Evolutionary conservation across 83 land plant species (phyloP), one percentile per base, ranked within the genome.

Genomic region (Picea mariana): DNA sequence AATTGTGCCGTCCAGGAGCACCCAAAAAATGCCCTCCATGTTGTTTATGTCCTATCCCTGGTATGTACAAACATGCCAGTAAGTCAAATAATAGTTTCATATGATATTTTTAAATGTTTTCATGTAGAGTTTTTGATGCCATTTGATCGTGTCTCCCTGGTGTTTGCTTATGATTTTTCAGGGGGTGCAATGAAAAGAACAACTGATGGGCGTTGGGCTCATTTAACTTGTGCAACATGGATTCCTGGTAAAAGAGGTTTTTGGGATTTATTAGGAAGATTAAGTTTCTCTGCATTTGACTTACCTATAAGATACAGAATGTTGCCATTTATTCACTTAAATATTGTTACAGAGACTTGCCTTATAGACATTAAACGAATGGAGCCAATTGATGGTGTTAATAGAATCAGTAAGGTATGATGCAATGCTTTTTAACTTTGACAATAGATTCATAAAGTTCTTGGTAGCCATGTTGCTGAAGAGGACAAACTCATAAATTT

Each of bases 181-280:
- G 96, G 97, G 55, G 98, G 99, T 78, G 99, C 97, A 17, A 92
- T 97, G 95, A 97, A 97, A 78, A 90, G 83, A 79, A 97, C 99
- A 49, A 89, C 97, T 66, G 97, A 95, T 89, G 97, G 95, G 1
- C 92, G 95, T 18, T 97, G 99, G 99, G 99, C 94, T 81, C 99
- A 97, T 83, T 87, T 97, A 66, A 91, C 98, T 82, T 97, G 98
- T 95, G 98, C 98, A 15, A 94, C 96, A 84, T 97, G 99, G 99
- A 94, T 97, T 77, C 99, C 98, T 79, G 99, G 98, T 95, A 67
- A 21, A 83, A 62, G 21, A 64, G 13, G 5, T 20, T 79, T 78
- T 3, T 62, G 18, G 15, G 21, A 47, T 81, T 72, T 21, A 75
- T 40, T 44, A 64, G 55, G 44, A 79, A 23, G 59, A 23, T 73